phyloP scores from a whole-genome alignment of 805 yeast genomes.

The Lachancea nothofagi region DNA sequence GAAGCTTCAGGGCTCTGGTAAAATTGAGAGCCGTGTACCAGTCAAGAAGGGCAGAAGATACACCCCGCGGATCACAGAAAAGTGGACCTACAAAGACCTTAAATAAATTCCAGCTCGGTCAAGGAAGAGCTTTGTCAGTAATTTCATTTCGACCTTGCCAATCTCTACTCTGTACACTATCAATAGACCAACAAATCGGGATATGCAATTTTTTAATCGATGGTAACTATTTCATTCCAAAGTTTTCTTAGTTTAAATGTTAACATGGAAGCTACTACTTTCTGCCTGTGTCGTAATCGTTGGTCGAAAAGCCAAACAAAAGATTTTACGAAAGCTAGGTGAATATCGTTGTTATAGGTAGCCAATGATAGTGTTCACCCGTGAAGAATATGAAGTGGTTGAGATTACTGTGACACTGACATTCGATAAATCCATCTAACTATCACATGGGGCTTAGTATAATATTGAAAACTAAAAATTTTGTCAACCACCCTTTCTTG shows the following conservation, averaged over 20 bases:
- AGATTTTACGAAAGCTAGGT: background rate
- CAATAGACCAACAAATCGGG: background rate
- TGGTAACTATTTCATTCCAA: no score
- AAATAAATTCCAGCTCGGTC: conserved; percentile 37
- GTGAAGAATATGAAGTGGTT: no score
- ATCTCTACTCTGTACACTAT: background rate
- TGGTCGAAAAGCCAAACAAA: no score
- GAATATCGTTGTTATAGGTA: background rate
- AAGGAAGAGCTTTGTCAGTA: background rate
- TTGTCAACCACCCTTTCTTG: no score
- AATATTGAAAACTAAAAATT: no score
- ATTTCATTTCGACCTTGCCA: background rate
- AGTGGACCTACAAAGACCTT: conserved; percentile 90
- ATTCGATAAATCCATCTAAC: no score
- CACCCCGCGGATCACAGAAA: conserved; percentile 74
- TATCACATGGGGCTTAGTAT: no score
- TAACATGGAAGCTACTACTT: background rate
- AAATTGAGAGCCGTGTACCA: conserved; percentile 77
- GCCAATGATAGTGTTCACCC: no score
- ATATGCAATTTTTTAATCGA: background rate
- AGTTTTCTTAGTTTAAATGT: no score
- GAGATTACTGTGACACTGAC: no score
- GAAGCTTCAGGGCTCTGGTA: conserved; percentile 76
- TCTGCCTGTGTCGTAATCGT: background rate
- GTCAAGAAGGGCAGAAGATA: conserved; percentile 57